Conservation (phyloP, 805 yeast species). For the Hanseniaspora meyeri region DNA sequence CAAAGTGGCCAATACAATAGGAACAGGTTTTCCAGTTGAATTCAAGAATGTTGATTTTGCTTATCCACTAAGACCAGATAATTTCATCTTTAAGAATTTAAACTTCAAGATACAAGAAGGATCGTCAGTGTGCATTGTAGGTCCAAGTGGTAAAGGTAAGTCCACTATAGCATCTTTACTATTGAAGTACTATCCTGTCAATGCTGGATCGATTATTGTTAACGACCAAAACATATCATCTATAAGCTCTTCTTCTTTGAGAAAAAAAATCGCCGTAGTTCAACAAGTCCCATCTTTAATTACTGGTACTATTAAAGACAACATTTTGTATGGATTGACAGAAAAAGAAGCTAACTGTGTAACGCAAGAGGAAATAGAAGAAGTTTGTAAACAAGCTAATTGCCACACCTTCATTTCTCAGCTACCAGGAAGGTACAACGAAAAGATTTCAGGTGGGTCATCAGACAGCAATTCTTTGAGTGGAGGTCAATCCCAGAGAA, state of each 20-base stretch:
- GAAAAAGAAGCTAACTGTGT: conserved; percentile 40
- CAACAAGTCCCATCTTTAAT: conserved; percentile 68
- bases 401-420: conserved; percentile 47
- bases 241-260: conserved; percentile 39
- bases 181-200: conserved; percentile 41
- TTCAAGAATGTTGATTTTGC: conserved; percentile 59
- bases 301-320: conserved; percentile 71
- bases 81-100: conserved; percentile 39
- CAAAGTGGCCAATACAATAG: conserved; percentile 21
- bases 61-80: conserved; percentile 79
- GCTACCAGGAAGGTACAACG: conserved; percentile 53
- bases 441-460: conserved; percentile 57
- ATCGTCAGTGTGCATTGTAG: conserved; percentile 63
- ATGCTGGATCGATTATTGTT: conserved; percentile 36
- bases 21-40: conserved; percentile 30
- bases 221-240: conserved; percentile 41
- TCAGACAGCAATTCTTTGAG: conserved; percentile 39
- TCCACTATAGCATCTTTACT: conserved; percentile 61
- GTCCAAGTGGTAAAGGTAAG: conserved; percentile 86
- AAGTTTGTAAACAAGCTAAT: conserved; percentile 41
- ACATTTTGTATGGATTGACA: conserved; percentile 52
- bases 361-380: conserved; percentile 37
- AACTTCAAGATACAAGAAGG: conserved; percentile 39
- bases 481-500: conserved; percentile 88
- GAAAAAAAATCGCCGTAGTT: conserved; percentile 56